Evolutionary conservation across 1,284 basidiomycete genomes (phyloP).

Genomic region (Papiliotrema fonsecae): DNA sequence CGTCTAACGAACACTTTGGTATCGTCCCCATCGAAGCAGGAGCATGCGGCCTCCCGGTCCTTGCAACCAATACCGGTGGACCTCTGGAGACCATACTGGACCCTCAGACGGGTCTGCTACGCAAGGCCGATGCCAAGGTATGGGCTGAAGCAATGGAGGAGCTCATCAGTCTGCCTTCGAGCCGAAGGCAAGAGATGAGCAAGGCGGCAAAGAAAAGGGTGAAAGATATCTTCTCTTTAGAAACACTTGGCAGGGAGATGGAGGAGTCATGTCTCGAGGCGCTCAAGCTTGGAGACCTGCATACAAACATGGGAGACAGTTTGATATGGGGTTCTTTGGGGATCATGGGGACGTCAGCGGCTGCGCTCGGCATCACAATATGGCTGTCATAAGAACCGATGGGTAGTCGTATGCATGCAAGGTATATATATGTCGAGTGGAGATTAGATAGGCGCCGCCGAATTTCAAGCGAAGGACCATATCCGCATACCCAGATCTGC

Average conservation of each 20-base stretch:
- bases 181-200: constrained; percentile 54
- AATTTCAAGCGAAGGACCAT: background rate
- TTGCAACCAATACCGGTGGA: constrained; percentile 85
- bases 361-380: constrained; percentile 5
- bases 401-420: constrained; percentile 1
- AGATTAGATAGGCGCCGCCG: too few relatives aligned
- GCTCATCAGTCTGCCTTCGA: constrained; percentile 55
- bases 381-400: background rate
- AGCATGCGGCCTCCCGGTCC: constrained; percentile 81
- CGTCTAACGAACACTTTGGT: constrained; percentile 93
- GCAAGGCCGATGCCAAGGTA: constrained; percentile 55
- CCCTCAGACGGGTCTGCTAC: constrained; percentile 63
- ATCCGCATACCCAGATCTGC: too few relatives aligned
- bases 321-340: constrained; percentile 29
- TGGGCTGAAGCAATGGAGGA: constrained; percentile 67
- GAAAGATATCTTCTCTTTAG: constrained; percentile 56
- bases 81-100: constrained; percentile 79
- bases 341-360: constrained; percentile 12
- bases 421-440: constrained; percentile 1
- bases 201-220: constrained; percentile 59
- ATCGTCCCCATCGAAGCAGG: constrained; percentile 95
- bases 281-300: constrained; percentile 35
- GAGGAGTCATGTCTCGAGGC: constrained; percentile 58
- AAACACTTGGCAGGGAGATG: constrained; percentile 64
- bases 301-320: constrained; percentile 29